Base-by-base conservation (phyloP, 805 yeast species). In the Brettanomyces bruxellensis region DNA sequence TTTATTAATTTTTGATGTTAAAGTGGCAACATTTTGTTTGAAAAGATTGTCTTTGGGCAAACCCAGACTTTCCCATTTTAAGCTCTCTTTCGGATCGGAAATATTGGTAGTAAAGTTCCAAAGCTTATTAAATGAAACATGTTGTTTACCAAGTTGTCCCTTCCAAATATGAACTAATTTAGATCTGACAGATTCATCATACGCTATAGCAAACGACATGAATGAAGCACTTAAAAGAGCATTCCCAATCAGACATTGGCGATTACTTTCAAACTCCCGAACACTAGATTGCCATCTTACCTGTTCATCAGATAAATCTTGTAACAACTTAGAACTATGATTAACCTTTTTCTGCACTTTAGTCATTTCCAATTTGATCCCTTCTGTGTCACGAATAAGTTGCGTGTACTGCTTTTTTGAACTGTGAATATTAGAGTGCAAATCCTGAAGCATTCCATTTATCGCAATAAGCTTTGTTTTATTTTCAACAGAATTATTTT, bases 301-400 rank as follows among this genome's bases (percentile, higher is more conserved):
- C 51, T 84, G 74, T 59, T 90, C 98, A 1, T 62, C 61, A 0
- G 82, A 73, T 50, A 90, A 68, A 52, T 78, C 79, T 4, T 77
- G 81, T 30, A 90, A 65, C 38, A 91, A 67, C 11, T 67, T 58
- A 47, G 75, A 62, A 48, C 96, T 83, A 38, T 95, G 69, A 1
- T 59, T 62, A 1, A 87, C 83, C 49, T 79, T 85, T 2, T 43
- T 45, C 48, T 79, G 78, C 7, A 88, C 91, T 1, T 57, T 53
- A 3, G 60, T 60, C 83, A 90, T 83, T 56, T 87, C 91, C 1
- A 68, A 55, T 59, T 86, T 90, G 39, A 89, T 79, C 32, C 69
- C 65, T 58, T 91, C 96, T 1, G 86, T 73, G 35, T 86, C 90
- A 49, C 95, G 69, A 32, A 91, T 87, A n/a, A 84, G 65, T 12